phyloP scores from a whole-genome alignment of 805 yeast genomes.

The Nakazawaea holstii region DNA sequence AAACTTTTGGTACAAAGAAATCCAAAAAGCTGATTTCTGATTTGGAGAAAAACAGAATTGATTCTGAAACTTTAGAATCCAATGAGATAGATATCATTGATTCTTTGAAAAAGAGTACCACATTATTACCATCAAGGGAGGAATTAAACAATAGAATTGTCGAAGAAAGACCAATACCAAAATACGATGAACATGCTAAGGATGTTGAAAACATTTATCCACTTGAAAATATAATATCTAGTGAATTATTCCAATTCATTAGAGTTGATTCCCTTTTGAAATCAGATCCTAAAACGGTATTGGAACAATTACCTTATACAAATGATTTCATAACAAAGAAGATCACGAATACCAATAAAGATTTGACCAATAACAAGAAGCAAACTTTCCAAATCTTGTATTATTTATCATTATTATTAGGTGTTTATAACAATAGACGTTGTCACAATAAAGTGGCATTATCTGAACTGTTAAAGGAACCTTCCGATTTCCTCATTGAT shows the following conservation, averaged over 20 bases:
- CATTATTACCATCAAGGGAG: conserved; percentile 64
- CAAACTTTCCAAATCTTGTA: conserved; percentile 66
- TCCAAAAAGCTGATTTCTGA: conserved; percentile 88
- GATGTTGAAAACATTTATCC: conserved; percentile 81
- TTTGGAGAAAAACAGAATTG: conserved; percentile 78
- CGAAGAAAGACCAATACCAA: conserved; percentile 80
- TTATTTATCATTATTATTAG: conserved; percentile 74
- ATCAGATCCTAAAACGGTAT: conserved; percentile 45
- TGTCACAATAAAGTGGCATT: conserved; percentile 53
- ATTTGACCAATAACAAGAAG: conserved; percentile 34
- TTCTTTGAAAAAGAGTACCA: conserved; percentile 64
- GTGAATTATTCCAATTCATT: conserved; percentile 55
- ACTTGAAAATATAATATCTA: conserved; percentile 61
- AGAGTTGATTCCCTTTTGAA: conserved; percentile 58
- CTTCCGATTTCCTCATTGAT: conserved; percentile 70
- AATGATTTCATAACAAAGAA: conserved; percentile 47
- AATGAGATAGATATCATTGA: conserved; percentile 80
- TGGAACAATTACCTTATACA: conserved; percentile 58
- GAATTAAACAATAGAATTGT: conserved; percentile 53
- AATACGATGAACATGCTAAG: conserved; percentile 71
- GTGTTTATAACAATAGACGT: conserved; percentile 72
- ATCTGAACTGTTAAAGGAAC: conserved; percentile 54
- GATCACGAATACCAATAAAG: conserved; percentile 32
- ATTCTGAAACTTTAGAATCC: conserved; percentile 71
- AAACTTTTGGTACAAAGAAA: conserved; percentile 94